A percentile compares a stretch with the other conserved stretches of the same genome.
Conservation (phyloP, 2,329 filamentous ascomycete genomes). For the Fusarium keratoplasticum region DNA sequence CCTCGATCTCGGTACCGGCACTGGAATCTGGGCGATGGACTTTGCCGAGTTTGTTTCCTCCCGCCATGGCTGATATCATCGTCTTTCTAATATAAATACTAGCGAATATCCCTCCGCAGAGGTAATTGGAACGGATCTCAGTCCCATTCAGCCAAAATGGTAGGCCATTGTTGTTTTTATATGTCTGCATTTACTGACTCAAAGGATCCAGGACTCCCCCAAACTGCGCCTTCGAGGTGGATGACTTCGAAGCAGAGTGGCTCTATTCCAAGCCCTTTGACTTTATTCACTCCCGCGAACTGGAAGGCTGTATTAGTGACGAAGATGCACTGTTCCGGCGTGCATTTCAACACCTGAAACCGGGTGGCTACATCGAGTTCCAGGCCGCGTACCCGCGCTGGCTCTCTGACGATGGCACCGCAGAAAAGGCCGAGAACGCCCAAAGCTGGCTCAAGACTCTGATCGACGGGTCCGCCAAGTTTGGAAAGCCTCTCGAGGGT, state of each 20-base stretch:
- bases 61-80: not conserved
- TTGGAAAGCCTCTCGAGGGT: conserved; percentile 30
- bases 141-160: conserved; percentile 35
- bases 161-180: not conserved
- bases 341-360: conserved; percentile 16
- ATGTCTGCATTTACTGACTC: too few relatives aligned
- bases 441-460: conserved; percentile 22
- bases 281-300: conserved; percentile 33
- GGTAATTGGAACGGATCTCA: conserved; percentile 33
- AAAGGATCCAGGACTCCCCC: conserved; percentile 8
- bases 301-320: conserved; percentile 28
- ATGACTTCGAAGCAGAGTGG: conserved; percentile 31
- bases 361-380: conserved; percentile 23
- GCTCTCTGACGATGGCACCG: conserved; percentile 29
- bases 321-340: conserved; percentile 26
- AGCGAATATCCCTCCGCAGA: conserved; percentile 31
- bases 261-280: conserved; percentile 29
- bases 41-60: conserved; percentile 28
- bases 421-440: conserved; percentile 22
- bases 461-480: conserved; percentile 16
- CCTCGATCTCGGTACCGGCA: conserved; percentile 12
- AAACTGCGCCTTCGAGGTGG: conserved; percentile 30
- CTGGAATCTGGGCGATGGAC: conserved; percentile 30
- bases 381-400: conserved; percentile 19
- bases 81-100: not conserved